Percentiles rank a stretch among this genome's conserved stretches.
Conservation (phyloP, 495 filamentous ascomycete genomes). For the Neurospora africana region DNA sequence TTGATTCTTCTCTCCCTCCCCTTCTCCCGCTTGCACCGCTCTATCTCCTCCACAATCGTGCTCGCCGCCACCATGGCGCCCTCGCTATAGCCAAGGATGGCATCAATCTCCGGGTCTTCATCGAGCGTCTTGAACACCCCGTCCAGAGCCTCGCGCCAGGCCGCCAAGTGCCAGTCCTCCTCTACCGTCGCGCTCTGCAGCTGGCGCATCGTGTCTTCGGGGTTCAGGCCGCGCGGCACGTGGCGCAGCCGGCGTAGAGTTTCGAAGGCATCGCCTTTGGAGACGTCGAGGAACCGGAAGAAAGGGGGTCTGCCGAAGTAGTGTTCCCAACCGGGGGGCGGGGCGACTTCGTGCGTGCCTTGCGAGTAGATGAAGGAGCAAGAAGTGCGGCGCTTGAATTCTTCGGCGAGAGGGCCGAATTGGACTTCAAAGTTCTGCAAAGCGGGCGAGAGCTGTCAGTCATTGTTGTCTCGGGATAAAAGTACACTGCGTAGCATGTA, state of each 20-base stretch:
- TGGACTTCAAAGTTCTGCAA: slow-evolving; percentile 43
- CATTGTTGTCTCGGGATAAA: neutral
- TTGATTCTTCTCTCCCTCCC: slow-evolving; percentile 39
- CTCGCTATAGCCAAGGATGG: slow-evolving; percentile 43
- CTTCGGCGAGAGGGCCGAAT: slow-evolving; percentile 38
- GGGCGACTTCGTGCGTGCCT: slow-evolving; percentile 31
- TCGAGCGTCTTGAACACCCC: slow-evolving; percentile 26
- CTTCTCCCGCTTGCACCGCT: slow-evolving; percentile 17
- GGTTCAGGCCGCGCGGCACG: slow-evolving; percentile 34
- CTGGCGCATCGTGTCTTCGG: slow-evolving; percentile 40
- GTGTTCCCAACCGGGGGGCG: slow-evolving; percentile 39
- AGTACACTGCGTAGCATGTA: neutral
- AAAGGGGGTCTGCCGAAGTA: slow-evolving; percentile 44
- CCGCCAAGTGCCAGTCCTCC: slow-evolving; percentile 16
- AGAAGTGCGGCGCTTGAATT: slow-evolving; percentile 31
- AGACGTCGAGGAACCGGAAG: slow-evolving; percentile 41
- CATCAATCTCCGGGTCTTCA: slow-evolving; percentile 33
- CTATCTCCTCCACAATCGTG: slow-evolving; percentile 39
- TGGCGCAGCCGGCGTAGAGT: slow-evolving; percentile 40
- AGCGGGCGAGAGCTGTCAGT: neutral
- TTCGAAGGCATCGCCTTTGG: slow-evolving; percentile 33
- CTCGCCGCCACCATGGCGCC: slow-evolving; percentile 42
- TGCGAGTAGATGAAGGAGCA: slow-evolving; percentile 39
- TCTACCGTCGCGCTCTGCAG: slow-evolving; percentile 21
- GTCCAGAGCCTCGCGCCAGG: slow-evolving; percentile 24